Evolutionary conservation across 331 rosid genomes (phyloP).

Genomic region (Quercus lobata): DNA sequence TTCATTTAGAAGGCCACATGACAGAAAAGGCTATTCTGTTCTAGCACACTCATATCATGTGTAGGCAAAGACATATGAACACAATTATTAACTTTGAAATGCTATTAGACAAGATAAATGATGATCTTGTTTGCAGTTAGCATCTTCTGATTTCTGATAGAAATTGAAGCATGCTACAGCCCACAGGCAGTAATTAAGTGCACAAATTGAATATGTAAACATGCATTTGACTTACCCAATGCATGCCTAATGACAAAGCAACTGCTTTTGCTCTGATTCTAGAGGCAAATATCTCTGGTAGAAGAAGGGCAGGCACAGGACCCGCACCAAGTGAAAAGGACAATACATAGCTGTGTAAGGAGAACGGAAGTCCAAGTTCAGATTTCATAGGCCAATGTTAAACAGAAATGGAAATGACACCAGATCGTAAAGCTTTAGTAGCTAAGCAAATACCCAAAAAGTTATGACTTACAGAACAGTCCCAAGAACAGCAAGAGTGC

Average conservation of each 20-base stretch:
- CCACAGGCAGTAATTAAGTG: neutral
- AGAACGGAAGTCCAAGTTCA: slow-evolving; percentile 6
- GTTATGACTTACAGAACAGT: slow-evolving; percentile 79
- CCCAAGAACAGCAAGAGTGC: slow-evolving; percentile 81
- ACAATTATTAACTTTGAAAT: too few relatives aligned
- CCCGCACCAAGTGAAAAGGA: slow-evolving; percentile 99
- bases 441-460: neutral
- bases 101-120: too few relatives aligned
- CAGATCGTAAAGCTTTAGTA: neutral
- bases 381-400: slow-evolving; percentile 22
- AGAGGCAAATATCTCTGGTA: slow-evolving; percentile 94
- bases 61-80: too few relatives aligned
- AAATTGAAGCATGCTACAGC: neutral
- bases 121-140: too few relatives aligned
- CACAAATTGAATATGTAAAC: neutral
- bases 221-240: slow-evolving; percentile 73
- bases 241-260: slow-evolving; percentile 87
- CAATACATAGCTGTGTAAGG: slow-evolving; percentile 69
- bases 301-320: slow-evolving; percentile 98
- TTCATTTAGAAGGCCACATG: neutral
- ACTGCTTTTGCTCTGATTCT: slow-evolving; percentile 98
- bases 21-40: neutral
- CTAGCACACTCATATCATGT: neutral
- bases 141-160: neutral
- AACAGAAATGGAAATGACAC: slow-evolving; percentile 3